Percentiles rank a stretch among this genome's conserved stretches.
Conservation (phyloP, 225 moss, liverwort and hornwort genomes). For the Marchantia polymorpha region DNA sequence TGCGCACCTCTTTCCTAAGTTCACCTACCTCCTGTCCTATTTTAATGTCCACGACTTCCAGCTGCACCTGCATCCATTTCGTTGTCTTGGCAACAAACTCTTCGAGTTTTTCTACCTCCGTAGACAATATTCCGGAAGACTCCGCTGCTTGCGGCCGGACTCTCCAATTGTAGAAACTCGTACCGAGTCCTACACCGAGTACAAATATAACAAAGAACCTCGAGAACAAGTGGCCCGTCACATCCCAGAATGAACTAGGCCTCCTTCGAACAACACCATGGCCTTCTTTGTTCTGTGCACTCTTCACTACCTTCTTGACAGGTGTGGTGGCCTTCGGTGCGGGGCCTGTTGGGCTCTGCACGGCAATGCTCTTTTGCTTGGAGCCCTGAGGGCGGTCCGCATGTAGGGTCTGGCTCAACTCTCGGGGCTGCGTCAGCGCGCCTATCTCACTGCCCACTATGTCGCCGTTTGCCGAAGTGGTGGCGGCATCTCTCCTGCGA, state of each 20-base stretch:
- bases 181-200: constrained; percentile 62
- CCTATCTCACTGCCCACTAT: constrained; percentile 23
- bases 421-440: constrained; percentile 31
- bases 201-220: constrained; percentile 64
- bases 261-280: constrained; percentile 29
- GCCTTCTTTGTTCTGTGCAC: constrained; percentile 23
- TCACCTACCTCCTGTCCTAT: constrained; percentile 68
- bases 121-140: constrained; percentile 34
- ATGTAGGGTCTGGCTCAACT: constrained; percentile 24
- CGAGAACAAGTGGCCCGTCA: constrained; percentile 71
- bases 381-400: constrained; percentile 21
- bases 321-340: constrained; percentile 13
- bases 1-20: constrained; percentile 55
- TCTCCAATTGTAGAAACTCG: constrained; percentile 65
- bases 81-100: constrained; percentile 83
- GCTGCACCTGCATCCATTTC: constrained; percentile 94
- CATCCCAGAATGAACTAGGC: constrained; percentile 59
- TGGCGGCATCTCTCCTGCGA: constrained; percentile 26
- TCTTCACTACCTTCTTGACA: constrained; percentile 27
- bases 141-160: constrained; percentile 39
- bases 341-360: constrained; percentile 4
- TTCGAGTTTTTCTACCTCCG: constrained; percentile 82
- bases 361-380: constrained; percentile 25
- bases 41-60: constrained; percentile 83
- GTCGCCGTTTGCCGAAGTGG: constrained; percentile 36